Base-by-base conservation (phyloP, 2,329 filamentous ascomycete genomes). In the Ophiostoma quercus region DNA sequence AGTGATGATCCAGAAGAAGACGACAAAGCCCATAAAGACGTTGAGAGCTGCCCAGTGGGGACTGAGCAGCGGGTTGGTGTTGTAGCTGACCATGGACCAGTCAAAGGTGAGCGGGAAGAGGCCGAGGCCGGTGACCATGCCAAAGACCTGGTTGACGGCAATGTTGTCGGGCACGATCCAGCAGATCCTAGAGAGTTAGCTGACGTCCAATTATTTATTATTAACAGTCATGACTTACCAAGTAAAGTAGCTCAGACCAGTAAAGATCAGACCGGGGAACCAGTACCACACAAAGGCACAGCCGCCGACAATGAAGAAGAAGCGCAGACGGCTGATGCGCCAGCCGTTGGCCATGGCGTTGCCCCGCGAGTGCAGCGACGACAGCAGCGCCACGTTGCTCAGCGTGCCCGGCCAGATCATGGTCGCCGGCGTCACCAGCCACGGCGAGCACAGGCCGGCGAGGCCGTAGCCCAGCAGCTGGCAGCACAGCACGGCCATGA, bases 31-130 rank as follows among this genome's bases (percentile, higher is more conserved):
- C 63, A 88, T 78, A 72, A 88, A 80, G 29, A 84, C 85, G 76
- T 90, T 90, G 69, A 87, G 80, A 62, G 88, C 88, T 37, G 84
- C 85, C 77, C 87, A 84, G 75, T 84, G 84, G 3, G 84, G 84
- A 8, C 67, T 41, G 19, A 72, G 47, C 3, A 73, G 67, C 39
- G 72, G 72, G 63, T 69, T 66, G 29, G 14, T 16, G 39, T 63
- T 68, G 47, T 57, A 67, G 67, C 74, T 68, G 32, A 68, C 16
- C 22, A 72, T 75, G 69, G 78, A 78, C 79, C 81, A 82, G 74
- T 83, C 81, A 69, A 80, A 80, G 0, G 81, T 82, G 72, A 75
- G 73, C 0, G 78, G 78, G 72, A 79, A 79, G 65, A 80, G 66
- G 2, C 77, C 77, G 2, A 80, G 47, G 5, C 79, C 79, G 39